phyloP scores from a whole-genome alignment of 768 basidiomycete genomes.

The Hygrocybe coccinea region DNA sequence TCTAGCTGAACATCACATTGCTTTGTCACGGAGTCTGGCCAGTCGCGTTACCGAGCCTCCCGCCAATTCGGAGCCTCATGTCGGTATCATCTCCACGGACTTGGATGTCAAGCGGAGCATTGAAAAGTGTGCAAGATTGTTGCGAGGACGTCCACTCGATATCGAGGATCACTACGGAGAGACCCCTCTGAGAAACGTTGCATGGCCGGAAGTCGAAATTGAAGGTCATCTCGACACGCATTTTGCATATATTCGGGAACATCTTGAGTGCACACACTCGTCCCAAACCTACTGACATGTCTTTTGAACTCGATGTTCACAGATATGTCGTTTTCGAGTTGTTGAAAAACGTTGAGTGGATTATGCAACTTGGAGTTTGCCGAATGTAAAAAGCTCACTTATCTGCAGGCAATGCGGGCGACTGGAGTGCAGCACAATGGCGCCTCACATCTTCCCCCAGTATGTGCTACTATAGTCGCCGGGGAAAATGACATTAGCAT shows the following conservation, averaged over 20 bases:
- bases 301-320: slow-evolving; percentile 1
- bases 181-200: slow-evolving; percentile 19
- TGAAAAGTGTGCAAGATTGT: slow-evolving; percentile 57
- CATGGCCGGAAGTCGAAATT: slow-evolving; percentile 61
- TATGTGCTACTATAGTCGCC: slow-evolving; percentile 70
- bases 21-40: slow-evolving; percentile 59
- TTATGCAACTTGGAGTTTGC: not conserved
- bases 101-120: slow-evolving; percentile 67
- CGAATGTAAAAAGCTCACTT: not conserved
- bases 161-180: slow-evolving; percentile 36
- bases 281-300: not conserved
- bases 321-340: slow-evolving; percentile 87
- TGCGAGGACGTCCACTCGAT: slow-evolving; percentile 46
- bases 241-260: slow-evolving; percentile 83
- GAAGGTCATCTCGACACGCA: slow-evolving; percentile 67
- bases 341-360: slow-evolving; percentile 71
- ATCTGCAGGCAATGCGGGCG: slow-evolving; percentile 64
- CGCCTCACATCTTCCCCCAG: slow-evolving; percentile 47
- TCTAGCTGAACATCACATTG: slow-evolving; percentile 83
- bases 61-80: slow-evolving; percentile 53
- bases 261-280: slow-evolving; percentile 60
- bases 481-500: slow-evolving; percentile 70
- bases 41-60: slow-evolving; percentile 31
- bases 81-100: slow-evolving; percentile 81
- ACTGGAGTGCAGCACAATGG: slow-evolving; percentile 50